Conservation (phyloP, 176 grass and related monocot genomes). For the Aegilops sharonensis region DNA sequence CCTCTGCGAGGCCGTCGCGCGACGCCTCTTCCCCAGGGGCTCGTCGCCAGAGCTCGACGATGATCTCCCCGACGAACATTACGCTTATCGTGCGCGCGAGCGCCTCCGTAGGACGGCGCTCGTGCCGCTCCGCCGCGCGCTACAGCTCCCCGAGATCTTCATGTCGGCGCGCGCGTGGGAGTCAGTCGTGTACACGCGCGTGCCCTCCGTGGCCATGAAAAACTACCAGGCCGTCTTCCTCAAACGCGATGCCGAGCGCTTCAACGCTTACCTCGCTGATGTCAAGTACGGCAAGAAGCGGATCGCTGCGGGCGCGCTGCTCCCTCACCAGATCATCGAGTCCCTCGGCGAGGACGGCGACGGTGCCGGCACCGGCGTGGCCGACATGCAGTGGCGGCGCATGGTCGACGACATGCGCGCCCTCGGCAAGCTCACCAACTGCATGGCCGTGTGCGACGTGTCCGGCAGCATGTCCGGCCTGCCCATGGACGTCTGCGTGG, state of each 20-base stretch:
- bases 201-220: slow-evolving; percentile 78
- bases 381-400: slow-evolving; percentile 64
- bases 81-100: slow-evolving; percentile 65
- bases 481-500: slow-evolving; percentile 72
- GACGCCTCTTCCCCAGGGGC: slow-evolving; percentile 56
- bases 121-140: slow-evolving; percentile 58
- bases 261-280: slow-evolving; percentile 53
- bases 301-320: slow-evolving; percentile 65
- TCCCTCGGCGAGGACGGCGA: not conserved
- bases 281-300: slow-evolving; percentile 48
- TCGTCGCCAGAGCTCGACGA: slow-evolving; percentile 33
- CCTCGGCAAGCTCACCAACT: slow-evolving; percentile 48
- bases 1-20: slow-evolving; percentile 70
- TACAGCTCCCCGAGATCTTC: slow-evolving; percentile 72
- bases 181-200: slow-evolving; percentile 55
- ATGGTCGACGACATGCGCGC: slow-evolving; percentile 63
- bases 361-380: slow-evolving; percentile 24
- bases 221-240: slow-evolving; percentile 57
- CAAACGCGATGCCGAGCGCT: slow-evolving; percentile 55
- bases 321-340: slow-evolving; percentile 59
- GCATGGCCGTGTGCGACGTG: slow-evolving; percentile 74
- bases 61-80: slow-evolving; percentile 50
- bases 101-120: slow-evolving; percentile 53
- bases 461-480: slow-evolving; percentile 62
- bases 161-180: slow-evolving; percentile 54